A percentile compares a stretch with the other conserved stretches of the same genome.
Conservation (phyloP, 768 basidiomycete species). For the Pisolithus marmoratus region DNA sequence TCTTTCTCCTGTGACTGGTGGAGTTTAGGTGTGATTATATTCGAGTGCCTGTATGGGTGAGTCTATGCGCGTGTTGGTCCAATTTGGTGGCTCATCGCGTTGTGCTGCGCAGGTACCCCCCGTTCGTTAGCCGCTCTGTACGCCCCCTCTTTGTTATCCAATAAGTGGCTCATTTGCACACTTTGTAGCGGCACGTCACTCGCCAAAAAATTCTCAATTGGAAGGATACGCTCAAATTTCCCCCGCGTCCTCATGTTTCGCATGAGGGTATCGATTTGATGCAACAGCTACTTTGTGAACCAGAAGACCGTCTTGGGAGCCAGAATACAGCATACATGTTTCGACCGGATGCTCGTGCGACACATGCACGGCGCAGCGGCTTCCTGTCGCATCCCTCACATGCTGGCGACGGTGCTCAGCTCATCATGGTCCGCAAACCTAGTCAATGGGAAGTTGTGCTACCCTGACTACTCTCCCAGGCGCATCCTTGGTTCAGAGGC, state of each 20-base stretch:
- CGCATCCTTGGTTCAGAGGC: slow-evolving; percentile 86
- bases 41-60: slow-evolving; percentile 89
- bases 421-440: slow-evolving; percentile 66
- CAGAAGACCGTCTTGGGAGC: slow-evolving; percentile 88
- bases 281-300: slow-evolving; percentile 87
- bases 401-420: slow-evolving; percentile 77
- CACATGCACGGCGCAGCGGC: slow-evolving; percentile 68
- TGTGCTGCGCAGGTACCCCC: slow-evolving; percentile 64
- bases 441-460: slow-evolving; percentile 12
- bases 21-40: slow-evolving; percentile 96
- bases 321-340: slow-evolving; percentile 61
- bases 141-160: slow-evolving; percentile 24
- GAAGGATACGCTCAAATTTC: slow-evolving; percentile 85
- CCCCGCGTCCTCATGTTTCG: slow-evolving; percentile 75
- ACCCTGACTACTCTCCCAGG: slow-evolving; percentile 35
- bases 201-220: slow-evolving; percentile 97
- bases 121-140: slow-evolving; percentile 93
- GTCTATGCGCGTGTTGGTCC: slow-evolving; percentile 31
- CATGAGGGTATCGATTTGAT: slow-evolving; percentile 85
- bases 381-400: slow-evolving; percentile 51
- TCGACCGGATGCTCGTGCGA: slow-evolving; percentile 72
- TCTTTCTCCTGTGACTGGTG: slow-evolving; percentile 97
- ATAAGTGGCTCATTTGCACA: slow-evolving; percentile 7
- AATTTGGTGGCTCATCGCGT: slow-evolving; percentile 19
- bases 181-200: slow-evolving; percentile 77